A percentile compares a stretch with the other conserved stretches of the same genome.
These are phyloP conservation scores for Apophysomyces variabilis DNA, from an alignment of 371 early-diverging fungal species.

Conservation along the genomic window DNA sequence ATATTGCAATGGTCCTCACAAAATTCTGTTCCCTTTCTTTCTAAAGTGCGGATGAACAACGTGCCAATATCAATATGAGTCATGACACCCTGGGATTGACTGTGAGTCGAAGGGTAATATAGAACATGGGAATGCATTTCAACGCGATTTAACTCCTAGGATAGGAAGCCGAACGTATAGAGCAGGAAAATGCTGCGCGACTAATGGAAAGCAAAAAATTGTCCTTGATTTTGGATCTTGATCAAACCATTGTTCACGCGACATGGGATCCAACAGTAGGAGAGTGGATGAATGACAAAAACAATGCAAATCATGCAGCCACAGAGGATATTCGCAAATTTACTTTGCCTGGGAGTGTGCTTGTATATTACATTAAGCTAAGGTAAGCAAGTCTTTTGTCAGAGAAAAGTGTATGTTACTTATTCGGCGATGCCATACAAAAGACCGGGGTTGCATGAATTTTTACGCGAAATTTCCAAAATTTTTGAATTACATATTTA, in stretches of 20 bases:
- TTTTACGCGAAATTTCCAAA: slow-evolving; percentile 71
- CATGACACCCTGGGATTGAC: slow-evolving; percentile 77
- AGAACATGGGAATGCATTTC: neutral
- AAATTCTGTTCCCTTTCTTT: neutral
- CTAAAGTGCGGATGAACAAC: slow-evolving; percentile 21
- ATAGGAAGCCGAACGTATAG: slow-evolving; percentile 84
- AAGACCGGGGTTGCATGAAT: slow-evolving; percentile 81
- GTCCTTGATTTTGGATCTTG: slow-evolving; percentile 97
- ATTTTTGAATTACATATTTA: slow-evolving; percentile 98
- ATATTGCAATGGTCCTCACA: neutral
- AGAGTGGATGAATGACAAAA: slow-evolving; percentile 78
- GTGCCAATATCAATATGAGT: slow-evolving; percentile 71
- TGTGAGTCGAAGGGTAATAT: slow-evolving; percentile 64
- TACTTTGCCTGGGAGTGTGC: slow-evolving; percentile 69
- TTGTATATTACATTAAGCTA: slow-evolving; percentile 84
- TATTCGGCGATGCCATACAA: neutral
- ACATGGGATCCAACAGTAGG: slow-evolving; percentile 82
- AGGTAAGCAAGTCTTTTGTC: slow-evolving; percentile 43
- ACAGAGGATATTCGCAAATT: slow-evolving; percentile 76
- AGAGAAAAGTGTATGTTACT: neutral
- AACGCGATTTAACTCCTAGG: neutral
- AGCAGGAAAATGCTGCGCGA: slow-evolving; percentile 69
- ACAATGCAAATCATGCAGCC: slow-evolving; percentile 63
- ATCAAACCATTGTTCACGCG: slow-evolving; percentile 99
- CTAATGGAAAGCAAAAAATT: slow-evolving; percentile 76